Percentiles rank a stretch among this genome's conserved stretches.
Conservation (phyloP, 257 asterid genomes). For the Penstemon newberryi region DNA sequence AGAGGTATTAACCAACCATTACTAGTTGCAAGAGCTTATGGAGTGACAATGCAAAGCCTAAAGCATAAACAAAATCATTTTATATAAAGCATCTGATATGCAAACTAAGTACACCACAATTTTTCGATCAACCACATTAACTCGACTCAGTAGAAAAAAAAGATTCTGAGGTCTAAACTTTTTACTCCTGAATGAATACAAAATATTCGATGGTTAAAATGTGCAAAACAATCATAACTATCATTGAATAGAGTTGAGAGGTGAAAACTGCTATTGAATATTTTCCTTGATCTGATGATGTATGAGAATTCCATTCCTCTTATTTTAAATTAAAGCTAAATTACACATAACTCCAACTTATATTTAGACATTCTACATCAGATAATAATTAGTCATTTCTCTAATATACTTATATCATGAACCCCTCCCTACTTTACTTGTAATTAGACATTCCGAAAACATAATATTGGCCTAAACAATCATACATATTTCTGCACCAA, state of each 20-base stretch:
- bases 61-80: conserved; percentile 2
- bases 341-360: conserved; percentile 9
- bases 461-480: too few relatives aligned
- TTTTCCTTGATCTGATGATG: conserved; percentile 1
- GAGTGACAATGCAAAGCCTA: conserved; percentile 18
- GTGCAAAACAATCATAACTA: conserved; percentile 2
- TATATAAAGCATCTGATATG: conserved; percentile 17
- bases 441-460: too few relatives aligned
- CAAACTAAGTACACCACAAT: conserved; percentile 1
- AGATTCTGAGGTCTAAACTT: background rate
- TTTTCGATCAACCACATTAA: background rate
- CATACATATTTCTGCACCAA: background rate
- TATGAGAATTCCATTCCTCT: background rate
- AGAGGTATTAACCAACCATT: conserved; percentile 24
- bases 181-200: background rate
- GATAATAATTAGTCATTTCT: background rate
- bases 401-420: background rate
- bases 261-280: conserved; percentile 9
- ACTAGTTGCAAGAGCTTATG: conserved; percentile 11
- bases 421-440: background rate
- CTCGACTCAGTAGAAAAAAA: background rate
- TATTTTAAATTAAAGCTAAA: background rate
- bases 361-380: conserved; percentile 6
- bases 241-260: background rate
- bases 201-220: conserved; percentile 13